These are phyloP conservation scores for Lactuca sativa DNA, from an alignment of 129 eudicot genomes.

Conservation along the genomic window DNA sequence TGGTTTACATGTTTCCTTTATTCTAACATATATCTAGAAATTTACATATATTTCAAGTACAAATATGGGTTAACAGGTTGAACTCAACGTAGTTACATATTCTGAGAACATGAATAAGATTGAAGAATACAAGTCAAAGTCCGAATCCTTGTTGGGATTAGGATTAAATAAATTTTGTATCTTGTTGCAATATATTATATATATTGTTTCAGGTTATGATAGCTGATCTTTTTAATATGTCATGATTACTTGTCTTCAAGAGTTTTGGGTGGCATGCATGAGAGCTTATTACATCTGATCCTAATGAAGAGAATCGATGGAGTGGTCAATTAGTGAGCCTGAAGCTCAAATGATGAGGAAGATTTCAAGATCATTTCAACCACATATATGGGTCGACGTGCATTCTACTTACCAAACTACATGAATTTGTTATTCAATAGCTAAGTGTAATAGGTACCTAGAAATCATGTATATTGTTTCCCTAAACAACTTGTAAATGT, in stretches of 20 bases:
- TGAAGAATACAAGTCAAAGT: slow-evolving; percentile 75
- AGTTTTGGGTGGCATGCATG: slow-evolving; percentile 99
- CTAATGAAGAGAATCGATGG: slow-evolving; percentile 92
- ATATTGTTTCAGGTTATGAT: slow-evolving; percentile 49
- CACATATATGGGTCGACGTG: slow-evolving; percentile 93
- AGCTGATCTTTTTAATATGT: slow-evolving; percentile 97
- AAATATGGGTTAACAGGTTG: slow-evolving; percentile 77
- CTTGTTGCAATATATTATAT: too few relatives aligned
- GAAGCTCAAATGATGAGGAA: slow-evolving; percentile 89
- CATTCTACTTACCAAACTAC: too few relatives aligned
- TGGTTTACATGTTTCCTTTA: too few relatives aligned
- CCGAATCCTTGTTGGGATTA: slow-evolving; percentile 87
- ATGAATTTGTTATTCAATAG: too few relatives aligned
- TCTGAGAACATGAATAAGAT: slow-evolving; percentile 52
- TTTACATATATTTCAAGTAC: slow-evolving; percentile 27
- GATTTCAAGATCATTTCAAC: slow-evolving; percentile 73
- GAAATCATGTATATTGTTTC: too few relatives aligned
- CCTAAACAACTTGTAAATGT: too few relatives aligned
- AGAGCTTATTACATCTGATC: slow-evolving; percentile 97
- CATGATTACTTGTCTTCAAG: slow-evolving; percentile 99
- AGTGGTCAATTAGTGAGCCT: slow-evolving; percentile 89
- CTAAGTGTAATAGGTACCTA: too few relatives aligned
- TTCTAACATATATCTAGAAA: too few relatives aligned
- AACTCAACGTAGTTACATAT: slow-evolving; percentile 79
- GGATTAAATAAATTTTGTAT: too few relatives aligned